Percentiles rank a stretch among this genome's conserved stretches.
Conservation (phyloP, 1,284 basidiomycete species). For the Kalmanozyma brasiliensis region DNA sequence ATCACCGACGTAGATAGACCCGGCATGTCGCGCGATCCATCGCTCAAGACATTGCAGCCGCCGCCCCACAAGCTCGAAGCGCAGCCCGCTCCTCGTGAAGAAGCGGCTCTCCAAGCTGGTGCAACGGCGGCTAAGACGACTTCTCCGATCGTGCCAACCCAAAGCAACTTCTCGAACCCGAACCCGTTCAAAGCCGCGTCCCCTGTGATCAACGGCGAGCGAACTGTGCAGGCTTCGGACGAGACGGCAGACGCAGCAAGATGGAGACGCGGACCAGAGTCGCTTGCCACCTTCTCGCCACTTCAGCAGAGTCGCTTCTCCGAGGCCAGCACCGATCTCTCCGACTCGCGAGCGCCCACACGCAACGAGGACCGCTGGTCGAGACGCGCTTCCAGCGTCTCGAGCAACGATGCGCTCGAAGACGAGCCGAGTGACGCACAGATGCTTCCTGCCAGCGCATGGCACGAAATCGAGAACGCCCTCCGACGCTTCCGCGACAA, state of each 20-base stretch:
- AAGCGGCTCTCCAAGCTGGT: slow-evolving; percentile 34
- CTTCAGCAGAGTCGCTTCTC: slow-evolving; percentile 48
- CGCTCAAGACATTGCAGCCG: slow-evolving; percentile 33
- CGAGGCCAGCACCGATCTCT: slow-evolving; percentile 44
- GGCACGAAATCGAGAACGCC: slow-evolving; percentile 60
- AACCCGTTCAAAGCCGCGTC: slow-evolving; percentile 4
- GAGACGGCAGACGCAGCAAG: slow-evolving; percentile 7
- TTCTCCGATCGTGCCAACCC: slow-evolving; percentile 3
- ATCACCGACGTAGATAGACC: slow-evolving; percentile 1
- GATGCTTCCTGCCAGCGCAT: slow-evolving; percentile 57
- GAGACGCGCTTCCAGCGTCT: slow-evolving; percentile 30
- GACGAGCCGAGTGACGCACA: slow-evolving; percentile 44
- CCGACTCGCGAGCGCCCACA: slow-evolving; percentile 40
- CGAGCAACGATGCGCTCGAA: slow-evolving; percentile 38
- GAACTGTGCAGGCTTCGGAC: slow-evolving; percentile 18
- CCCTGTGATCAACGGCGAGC: slow-evolving; percentile 27
- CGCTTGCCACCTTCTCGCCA: slow-evolving; percentile 25
- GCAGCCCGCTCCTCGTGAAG: slow-evolving; percentile 28
- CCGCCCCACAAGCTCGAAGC: slow-evolving; percentile 35
- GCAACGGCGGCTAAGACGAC: slow-evolving; percentile 20
- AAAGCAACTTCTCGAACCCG: not conserved
- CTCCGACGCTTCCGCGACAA: slow-evolving; percentile 53
- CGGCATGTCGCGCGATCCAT: slow-evolving; percentile 25
- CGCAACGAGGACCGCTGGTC: slow-evolving; percentile 41
- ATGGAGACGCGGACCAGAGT: slow-evolving; percentile 34